These are phyloP conservation scores for Albatrellus ellisii DNA, from an alignment of 768 basidiomycete species.

Conservation along the genomic window DNA sequence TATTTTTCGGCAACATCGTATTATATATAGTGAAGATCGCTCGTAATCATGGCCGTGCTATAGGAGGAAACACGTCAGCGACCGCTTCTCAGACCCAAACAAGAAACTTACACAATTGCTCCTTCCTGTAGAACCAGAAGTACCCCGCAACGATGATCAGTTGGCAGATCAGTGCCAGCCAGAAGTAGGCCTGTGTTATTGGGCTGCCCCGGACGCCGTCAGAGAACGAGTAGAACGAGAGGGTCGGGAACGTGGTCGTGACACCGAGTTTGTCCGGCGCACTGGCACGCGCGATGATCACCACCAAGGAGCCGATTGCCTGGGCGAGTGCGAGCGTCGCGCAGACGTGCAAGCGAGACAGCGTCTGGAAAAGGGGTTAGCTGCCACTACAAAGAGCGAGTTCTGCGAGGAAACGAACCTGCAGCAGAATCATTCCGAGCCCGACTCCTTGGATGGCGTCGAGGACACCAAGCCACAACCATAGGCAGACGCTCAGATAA, in stretches of 20 bases:
- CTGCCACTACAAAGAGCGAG: not conserved
- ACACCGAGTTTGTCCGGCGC: conserved; percentile 86
- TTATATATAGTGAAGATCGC: no score
- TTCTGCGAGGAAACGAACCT: conserved; percentile 21
- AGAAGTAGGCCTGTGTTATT: conserved; percentile 75
- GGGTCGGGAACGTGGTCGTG: conserved; percentile 87
- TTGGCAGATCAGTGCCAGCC: conserved; percentile 73
- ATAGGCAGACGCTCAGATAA: conserved; percentile 79
- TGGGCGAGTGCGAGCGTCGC: conserved; percentile 87
- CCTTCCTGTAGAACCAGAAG: conserved; percentile 96
- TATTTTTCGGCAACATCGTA: no score
- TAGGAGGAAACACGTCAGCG: no score
- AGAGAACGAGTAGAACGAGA: conserved; percentile 80
- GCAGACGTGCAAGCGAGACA: conserved; percentile 89
- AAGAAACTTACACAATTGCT: conserved; percentile 60
- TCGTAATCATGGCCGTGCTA: no score
- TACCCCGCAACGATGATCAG: conserved; percentile 81
- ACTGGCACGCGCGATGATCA: conserved; percentile 86
- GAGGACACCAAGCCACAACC: conserved; percentile 93
- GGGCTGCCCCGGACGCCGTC: conserved; percentile 65
- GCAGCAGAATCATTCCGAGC: conserved; percentile 79
- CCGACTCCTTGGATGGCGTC: conserved; percentile 94
- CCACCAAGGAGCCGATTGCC: conserved; percentile 77
- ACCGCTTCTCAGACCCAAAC: no score
- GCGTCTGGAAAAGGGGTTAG: conserved; percentile 32